Evolutionary conservation across 2,329 filamentous ascomycete species (phyloP).

Genomic region (Sporothrix pseudoabietina): DNA sequence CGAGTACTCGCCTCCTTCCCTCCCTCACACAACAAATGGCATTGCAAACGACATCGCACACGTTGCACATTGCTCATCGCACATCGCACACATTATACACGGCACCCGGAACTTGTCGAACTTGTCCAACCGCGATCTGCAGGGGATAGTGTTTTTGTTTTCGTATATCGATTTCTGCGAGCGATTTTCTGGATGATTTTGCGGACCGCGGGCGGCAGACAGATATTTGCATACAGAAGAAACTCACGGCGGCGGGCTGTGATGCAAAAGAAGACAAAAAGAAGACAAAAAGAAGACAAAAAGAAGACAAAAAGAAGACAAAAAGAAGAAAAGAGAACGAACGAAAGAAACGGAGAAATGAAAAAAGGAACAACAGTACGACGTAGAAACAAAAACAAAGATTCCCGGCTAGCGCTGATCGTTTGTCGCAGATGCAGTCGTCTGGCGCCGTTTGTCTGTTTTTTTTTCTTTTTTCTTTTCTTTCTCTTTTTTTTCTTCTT

Average conservation of each 20-base stretch:
- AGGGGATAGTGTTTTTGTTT: not conserved
- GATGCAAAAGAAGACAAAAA: not conserved
- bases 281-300: not conserved
- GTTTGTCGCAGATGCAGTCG: conserved; percentile 2
- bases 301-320: not conserved
- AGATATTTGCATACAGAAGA: not conserved
- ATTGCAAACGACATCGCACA: not conserved
- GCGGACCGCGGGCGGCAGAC: not conserved
- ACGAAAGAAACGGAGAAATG: not conserved
- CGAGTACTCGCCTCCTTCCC: too few species aligned
- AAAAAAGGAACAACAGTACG: not conserved
- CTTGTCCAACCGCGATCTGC: conserved; percentile 11
- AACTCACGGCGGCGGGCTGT: not conserved
- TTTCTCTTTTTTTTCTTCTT: not conserved
- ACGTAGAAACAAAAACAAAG: not conserved
- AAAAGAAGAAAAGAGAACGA: not conserved
- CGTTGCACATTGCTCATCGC: not conserved
- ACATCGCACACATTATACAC: too few species aligned
- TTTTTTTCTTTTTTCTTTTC: not conserved
- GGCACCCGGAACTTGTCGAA: not conserved
- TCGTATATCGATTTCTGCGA: not conserved
- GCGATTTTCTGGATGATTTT: conserved; percentile 7
- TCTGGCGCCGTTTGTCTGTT: not conserved
- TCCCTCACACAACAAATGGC: not conserved
- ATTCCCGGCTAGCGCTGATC: not conserved